Conservation (phyloP, 2,329 filamentous ascomycete genomes). For the Xylariaceae sp. region DNA sequence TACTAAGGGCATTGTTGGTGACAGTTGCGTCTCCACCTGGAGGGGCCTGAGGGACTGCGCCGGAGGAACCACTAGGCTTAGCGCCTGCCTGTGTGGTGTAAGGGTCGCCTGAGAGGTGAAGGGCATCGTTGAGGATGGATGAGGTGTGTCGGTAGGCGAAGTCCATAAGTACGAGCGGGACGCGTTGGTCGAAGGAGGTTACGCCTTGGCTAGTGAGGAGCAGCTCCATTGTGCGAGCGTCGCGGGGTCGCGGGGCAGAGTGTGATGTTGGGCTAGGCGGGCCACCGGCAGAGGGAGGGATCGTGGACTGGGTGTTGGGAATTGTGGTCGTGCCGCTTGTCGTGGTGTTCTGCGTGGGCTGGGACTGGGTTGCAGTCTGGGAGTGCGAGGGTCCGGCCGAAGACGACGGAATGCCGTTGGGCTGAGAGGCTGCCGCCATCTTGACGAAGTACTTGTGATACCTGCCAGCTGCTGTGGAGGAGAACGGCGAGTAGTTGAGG, state of each 20-base stretch:
- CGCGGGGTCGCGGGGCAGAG: conserved; percentile 62
- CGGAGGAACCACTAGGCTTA: conserved; percentile 46
- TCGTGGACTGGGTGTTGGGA: conserved; percentile 17
- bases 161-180: conserved; percentile 78
- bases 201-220: conserved; percentile 76
- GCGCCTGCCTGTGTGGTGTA: conserved; percentile 57
- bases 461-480: neutral
- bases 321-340: conserved; percentile 32
- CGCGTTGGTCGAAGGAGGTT: conserved; percentile 74
- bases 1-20: conserved; percentile 61
- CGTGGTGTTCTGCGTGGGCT: conserved; percentile 23
- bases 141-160: conserved; percentile 82
- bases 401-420: conserved; percentile 48
- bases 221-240: conserved; percentile 74
- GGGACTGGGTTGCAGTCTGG: conserved; percentile 26
- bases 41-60: conserved; percentile 45
- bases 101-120: conserved; percentile 66
- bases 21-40: conserved; percentile 53
- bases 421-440: conserved; percentile 36
- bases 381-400: conserved; percentile 18
- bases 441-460: neutral
- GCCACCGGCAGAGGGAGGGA: conserved; percentile 17
- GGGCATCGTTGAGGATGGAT: conserved; percentile 64
- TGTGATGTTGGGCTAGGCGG: conserved; percentile 26
- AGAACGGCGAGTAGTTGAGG: too few species aligned